These are phyloP conservation scores for Flaveria trinervia DNA, from an alignment of 129 eudicot genomes.

Conservation along the genomic window DNA sequence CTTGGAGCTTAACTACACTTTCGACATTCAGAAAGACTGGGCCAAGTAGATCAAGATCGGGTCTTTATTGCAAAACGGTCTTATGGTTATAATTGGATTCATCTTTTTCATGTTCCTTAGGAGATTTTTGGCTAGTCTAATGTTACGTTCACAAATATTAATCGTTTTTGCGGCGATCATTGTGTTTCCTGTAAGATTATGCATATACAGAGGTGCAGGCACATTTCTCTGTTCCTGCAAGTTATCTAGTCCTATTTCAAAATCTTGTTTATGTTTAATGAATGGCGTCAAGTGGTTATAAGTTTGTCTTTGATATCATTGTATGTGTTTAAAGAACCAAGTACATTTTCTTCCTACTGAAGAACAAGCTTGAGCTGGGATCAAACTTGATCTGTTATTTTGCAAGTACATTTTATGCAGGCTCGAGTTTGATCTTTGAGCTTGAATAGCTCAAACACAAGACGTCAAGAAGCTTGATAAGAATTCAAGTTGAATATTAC, in stretches of 20 bases:
- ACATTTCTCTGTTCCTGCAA: slow-evolving; percentile 26
- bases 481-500: too few species aligned
- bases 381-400: too few species aligned
- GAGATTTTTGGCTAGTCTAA: slow-evolving; percentile 28
- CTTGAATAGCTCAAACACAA: too few species aligned
- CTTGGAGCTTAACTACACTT: slow-evolving; percentile 63
- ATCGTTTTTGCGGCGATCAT: slow-evolving; percentile 4
- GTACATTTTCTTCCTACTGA: too few species aligned
- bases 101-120: slow-evolving; percentile 14
- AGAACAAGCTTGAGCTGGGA: too few species aligned
- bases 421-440: too few species aligned
- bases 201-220: slow-evolving; percentile 22
- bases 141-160: slow-evolving; percentile 17
- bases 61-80: neutral
- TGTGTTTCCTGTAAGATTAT: slow-evolving; percentile 30
- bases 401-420: too few species aligned
- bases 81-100: slow-evolving; percentile 13
- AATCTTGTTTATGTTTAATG: slow-evolving; percentile 27
- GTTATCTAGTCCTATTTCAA: slow-evolving; percentile 20
- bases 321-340: too few species aligned
- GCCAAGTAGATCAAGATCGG: slow-evolving; percentile 16
- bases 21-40: slow-evolving; percentile 72
- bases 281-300: neutral
- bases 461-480: too few species aligned
- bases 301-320: slow-evolving; percentile 1